Conservation (phyloP, 106 monocot genomes). For the Dendrobium nobile region DNA sequence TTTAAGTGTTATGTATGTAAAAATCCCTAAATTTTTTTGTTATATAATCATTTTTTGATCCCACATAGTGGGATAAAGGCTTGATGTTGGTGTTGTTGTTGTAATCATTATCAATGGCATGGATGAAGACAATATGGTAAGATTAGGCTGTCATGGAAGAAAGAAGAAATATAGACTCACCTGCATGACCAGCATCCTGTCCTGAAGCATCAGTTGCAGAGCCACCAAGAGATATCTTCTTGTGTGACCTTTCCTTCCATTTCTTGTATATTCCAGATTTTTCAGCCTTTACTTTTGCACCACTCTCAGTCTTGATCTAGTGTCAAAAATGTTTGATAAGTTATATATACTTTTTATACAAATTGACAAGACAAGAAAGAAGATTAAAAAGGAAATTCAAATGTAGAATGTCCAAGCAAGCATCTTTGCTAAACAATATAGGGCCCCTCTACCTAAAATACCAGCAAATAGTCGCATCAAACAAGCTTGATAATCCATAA, state of each 20-base stretch:
- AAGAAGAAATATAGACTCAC: slow-evolving; percentile 15
- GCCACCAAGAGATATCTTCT: slow-evolving; percentile 50
- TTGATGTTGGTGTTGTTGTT: too few species aligned
- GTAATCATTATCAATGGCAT: background rate
- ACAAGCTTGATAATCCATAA: too few species aligned
- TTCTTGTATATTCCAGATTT: slow-evolving; percentile 88
- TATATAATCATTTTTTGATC: too few species aligned
- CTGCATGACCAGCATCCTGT: slow-evolving; percentile 19
- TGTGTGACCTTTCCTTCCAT: slow-evolving; percentile 78
- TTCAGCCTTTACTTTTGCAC: slow-evolving; percentile 54
- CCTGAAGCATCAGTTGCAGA: slow-evolving; percentile 16
- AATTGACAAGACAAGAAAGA: background rate
- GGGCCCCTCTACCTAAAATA: too few species aligned
- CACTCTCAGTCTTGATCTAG: slow-evolving; percentile 90
- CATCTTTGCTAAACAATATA: background rate
- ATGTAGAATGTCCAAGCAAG: background rate
- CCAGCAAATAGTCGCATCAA: too few species aligned
- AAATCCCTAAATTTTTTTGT: too few species aligned
- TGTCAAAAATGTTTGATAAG: background rate
- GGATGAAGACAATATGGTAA: background rate
- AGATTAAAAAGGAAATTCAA: background rate
- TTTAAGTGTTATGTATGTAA: too few species aligned
- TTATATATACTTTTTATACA: background rate
- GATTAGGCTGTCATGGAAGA: background rate
- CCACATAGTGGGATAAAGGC: too few species aligned